Evolutionary conservation across 2,329 filamentous ascomycete species (phyloP), one percentile per base, ranked within the genome.

Genomic region (Colletotrichum eremochloae): DNA sequence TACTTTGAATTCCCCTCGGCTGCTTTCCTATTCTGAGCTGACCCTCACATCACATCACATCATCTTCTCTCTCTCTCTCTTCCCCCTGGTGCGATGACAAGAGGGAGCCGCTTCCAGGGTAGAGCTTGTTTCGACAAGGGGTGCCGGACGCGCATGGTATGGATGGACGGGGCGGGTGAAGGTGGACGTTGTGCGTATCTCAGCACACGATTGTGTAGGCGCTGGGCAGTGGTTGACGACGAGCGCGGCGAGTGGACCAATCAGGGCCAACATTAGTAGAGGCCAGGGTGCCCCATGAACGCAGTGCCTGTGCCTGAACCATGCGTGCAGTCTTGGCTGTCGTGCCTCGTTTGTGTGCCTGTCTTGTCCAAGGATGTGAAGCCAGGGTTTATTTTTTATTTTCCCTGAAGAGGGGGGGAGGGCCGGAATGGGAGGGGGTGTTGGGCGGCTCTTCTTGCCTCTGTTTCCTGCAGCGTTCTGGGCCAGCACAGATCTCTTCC

Each of bases 71-170:
- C 8, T 36, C 33, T 36, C 33, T 36, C 52, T 18, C 24, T 46
- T 52, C 44, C 69, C 31, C 63, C 63, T 52, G 66, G 44, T 60
- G 50, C 31, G 53, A 69, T 72, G 66, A 65, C 53, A 69, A 65
- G 66, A 64, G 20, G 40, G 69, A 64, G 60, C 31, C 33, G 31
- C 33, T 64, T 57, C 60, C 48, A 63, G 69, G 69, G 69, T 50
- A 69, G 53, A 72, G 69, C 66, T 69, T 72, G 69, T 72, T 72
- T 72, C 66, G 69, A 69, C 55, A 63, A 42, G 66, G 69, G 60
- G 69, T n/a, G 38, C 15, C 20, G 24, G 62, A 38, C 36, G 40
- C 9, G 12, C 46, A 48, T 46, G 44, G 46, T 29, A 29, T 63
- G 48, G 36, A 11, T 52, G 52, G 24, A 36, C 48, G 24, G 44